Base-by-base conservation (phyloP, 202 grass and related monocot species). In the Elaeis oleifera region DNA sequence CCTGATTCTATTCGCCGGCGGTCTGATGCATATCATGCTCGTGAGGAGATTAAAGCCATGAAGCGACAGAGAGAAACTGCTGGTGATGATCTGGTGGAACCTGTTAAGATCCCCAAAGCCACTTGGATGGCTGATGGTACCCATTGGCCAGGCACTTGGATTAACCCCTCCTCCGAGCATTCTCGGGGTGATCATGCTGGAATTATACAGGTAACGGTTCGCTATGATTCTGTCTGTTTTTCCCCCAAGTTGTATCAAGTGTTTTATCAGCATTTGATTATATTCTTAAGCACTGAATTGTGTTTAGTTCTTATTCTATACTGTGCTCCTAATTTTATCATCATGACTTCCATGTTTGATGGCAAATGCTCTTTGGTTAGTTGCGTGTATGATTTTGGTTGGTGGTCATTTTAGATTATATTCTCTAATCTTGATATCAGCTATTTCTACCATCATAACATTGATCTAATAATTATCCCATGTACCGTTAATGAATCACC, bases 51-150 rank as follows among this genome's bases (percentile, higher is more conserved):
- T 63, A 89, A 83, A 50, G 88, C 92, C 13, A 97, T 97, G 92
- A 97, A 92, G 74, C 68, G 74, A 49, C 92, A 97, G 71, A 70
- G 87, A 57, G 84, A 84, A 69, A 27, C 73, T 28, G 59, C 80
- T 27, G 84, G 84, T 73, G 88, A 89, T 44, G 92, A 97, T 1
- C 48, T 39, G 0, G 74, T 84, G 18, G 92, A 97, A 29, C 27
- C 82, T 53, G 76, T 92, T 51, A 97, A 92, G 73, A 92, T 97
- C 61, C 39, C 88, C 9, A 97, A 97, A 76, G 92, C 84, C 28
- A 97, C 92, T 51, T 97, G 92, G 92, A 97, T 97, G 92, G 88
- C 92, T 71, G 88, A 97, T 75, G 77, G 84, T 54, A 97, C 88
- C 15, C 92, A 97, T 51, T 97, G 92, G 92, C 92, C 92, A 16